phyloP scores from a whole-genome alignment of 768 basidiomycete species.

The Tulasnella sp. region DNA sequence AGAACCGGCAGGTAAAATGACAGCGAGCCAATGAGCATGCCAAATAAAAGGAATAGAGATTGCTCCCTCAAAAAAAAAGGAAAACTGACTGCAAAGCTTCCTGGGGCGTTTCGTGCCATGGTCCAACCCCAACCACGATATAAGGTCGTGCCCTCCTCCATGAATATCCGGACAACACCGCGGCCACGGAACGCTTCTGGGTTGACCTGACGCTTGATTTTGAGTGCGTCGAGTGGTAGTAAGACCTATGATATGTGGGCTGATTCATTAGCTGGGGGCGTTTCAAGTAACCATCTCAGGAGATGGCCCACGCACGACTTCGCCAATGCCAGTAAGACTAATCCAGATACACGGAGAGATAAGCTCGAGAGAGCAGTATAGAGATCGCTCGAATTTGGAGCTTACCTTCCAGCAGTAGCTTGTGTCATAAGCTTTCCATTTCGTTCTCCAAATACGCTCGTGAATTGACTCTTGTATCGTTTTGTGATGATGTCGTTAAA shows the following conservation, averaged over 20 bases:
- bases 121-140: slow-evolving; percentile 99
- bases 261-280: not conserved
- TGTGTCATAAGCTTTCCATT: slow-evolving; percentile 95
- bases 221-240: slow-evolving; percentile 92
- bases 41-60: no score
- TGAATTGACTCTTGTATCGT: slow-evolving; percentile 74
- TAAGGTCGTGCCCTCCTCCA: slow-evolving; percentile 82
- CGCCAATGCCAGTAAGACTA: slow-evolving; percentile 72
- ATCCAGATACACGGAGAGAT: not conserved
- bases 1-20: not conserved
- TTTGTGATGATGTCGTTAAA: slow-evolving; percentile 85
- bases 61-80: no score
- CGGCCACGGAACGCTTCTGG: slow-evolving; percentile 96
- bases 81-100: slow-evolving; percentile 74
- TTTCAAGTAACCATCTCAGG: not conserved
- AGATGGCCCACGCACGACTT: slow-evolving; percentile 51
- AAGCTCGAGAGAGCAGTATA: no score
- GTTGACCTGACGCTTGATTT: slow-evolving; percentile 98
- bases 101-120: slow-evolving; percentile 93
- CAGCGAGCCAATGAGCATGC: not conserved
- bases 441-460: slow-evolving; percentile 79
- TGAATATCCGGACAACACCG: slow-evolving; percentile 76
- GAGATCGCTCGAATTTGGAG: slow-evolving; percentile 9
- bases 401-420: slow-evolving; percentile 84
- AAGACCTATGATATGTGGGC: slow-evolving; percentile 46